These are phyloP conservation scores for Leptodermis oblonga DNA, from an alignment of 257 asterid genomes.

Conservation along the genomic window DNA sequence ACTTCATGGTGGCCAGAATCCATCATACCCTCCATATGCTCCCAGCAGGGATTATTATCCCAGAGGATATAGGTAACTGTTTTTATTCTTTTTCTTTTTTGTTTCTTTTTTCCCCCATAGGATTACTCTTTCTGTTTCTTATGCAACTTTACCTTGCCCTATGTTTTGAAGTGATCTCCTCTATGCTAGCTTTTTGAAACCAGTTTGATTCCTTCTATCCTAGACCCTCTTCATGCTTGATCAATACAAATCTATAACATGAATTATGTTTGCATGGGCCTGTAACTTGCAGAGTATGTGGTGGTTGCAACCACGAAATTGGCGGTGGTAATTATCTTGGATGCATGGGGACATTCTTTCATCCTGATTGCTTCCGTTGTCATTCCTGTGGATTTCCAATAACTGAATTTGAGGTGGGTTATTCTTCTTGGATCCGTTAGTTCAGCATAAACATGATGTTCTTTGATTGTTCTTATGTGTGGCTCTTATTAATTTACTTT, in stretches of 20 bases:
- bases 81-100: too few relatives aligned
- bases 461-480: conserved; percentile 12
- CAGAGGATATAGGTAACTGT: conserved; percentile 48
- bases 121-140: neutral
- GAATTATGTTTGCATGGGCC: too few relatives aligned
- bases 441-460: neutral
- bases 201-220: neutral
- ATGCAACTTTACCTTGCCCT: neutral
- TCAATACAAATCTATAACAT: too few relatives aligned
- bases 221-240: neutral
- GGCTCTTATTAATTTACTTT: conserved; percentile 45
- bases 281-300: conserved; percentile 53
- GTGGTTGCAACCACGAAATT: conserved; percentile 80
- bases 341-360: conserved; percentile 86
- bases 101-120: neutral
- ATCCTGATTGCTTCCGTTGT: conserved; percentile 88
- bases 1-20: conserved; percentile 43
- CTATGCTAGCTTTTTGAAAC: neutral
- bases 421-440: neutral
- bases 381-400: conserved; percentile 73
- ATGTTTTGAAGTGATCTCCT: neutral
- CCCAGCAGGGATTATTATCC: conserved; percentile 60
- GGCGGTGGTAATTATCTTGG: conserved; percentile 81
- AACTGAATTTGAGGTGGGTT: conserved; percentile 72
- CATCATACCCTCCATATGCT: conserved; percentile 43